Evolutionary conservation across 2,329 filamentous ascomycete genomes (phyloP).

Genomic region (Podosphaera fusca): DNA sequence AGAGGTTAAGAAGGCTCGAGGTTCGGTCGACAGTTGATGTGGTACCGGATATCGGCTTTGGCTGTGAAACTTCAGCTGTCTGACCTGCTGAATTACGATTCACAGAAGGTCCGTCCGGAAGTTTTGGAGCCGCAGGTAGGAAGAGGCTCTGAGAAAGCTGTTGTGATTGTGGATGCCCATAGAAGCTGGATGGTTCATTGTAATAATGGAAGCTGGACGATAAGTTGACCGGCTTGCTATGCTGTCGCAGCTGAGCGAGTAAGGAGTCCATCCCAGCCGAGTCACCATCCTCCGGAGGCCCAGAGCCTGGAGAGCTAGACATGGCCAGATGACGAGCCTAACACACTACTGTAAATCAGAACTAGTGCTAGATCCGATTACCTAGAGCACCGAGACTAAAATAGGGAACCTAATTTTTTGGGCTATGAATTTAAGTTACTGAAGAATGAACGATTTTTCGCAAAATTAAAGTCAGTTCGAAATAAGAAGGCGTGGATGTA

Average conservation of each 20-base stretch:
- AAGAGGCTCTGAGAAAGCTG: slow-evolving; percentile 21
- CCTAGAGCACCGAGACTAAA: too few relatives aligned
- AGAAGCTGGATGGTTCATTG: slow-evolving; percentile 9
- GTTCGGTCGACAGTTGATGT: slow-evolving; percentile 24
- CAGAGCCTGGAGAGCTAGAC: slow-evolving; percentile 14
- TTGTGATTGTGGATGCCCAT: slow-evolving; percentile 10
- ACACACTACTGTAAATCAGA: too few relatives aligned
- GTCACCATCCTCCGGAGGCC: slow-evolving; percentile 8
- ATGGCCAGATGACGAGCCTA: slow-evolving; percentile 9
- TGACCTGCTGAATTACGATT: slow-evolving; percentile 31
- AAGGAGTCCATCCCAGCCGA: slow-evolving; percentile 13
- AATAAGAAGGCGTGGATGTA: too few relatives aligned
- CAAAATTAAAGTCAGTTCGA: too few relatives aligned
- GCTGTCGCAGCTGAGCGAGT: slow-evolving; percentile 16
- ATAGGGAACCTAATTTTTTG: too few relatives aligned
- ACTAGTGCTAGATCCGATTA: too few relatives aligned
- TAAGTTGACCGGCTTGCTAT: slow-evolving; percentile 9
- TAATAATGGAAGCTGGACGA: slow-evolving; percentile 15
- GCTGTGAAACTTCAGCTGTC: slow-evolving; percentile 25
- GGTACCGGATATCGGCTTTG: slow-evolving; percentile 12
- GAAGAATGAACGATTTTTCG: too few relatives aligned
- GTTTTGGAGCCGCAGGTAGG: slow-evolving; percentile 32
- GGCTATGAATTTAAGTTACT: too few relatives aligned
- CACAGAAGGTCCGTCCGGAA: slow-evolving; percentile 26
- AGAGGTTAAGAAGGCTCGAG: slow-evolving; percentile 36